These are phyloP conservation scores for Nicotiana noctiflora DNA, from an alignment of 257 asterid genomes.

Conservation along the genomic window DNA sequence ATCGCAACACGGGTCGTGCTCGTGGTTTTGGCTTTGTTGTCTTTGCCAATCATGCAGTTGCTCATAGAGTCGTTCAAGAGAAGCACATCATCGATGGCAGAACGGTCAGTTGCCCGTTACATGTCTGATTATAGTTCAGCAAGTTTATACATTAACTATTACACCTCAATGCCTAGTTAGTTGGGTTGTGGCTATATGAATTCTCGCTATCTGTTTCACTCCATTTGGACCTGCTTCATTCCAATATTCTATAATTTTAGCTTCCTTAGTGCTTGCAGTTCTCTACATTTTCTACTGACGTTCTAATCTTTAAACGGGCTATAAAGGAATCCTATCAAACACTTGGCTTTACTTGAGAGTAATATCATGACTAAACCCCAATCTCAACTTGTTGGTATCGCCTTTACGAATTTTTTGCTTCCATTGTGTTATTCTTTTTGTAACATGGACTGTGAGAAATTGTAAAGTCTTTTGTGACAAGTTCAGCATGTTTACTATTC, in stretches of 20 bases:
- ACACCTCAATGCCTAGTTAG: neutral
- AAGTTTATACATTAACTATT: neutral
- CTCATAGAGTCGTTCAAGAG: constrained; percentile 68
- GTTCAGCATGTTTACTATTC: neutral
- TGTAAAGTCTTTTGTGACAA: neutral
- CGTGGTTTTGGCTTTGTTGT: constrained; percentile 84
- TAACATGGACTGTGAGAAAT: neutral
- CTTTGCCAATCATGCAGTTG: constrained; percentile 58
- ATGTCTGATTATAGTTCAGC: neutral
- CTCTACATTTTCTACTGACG: too few relatives aligned
- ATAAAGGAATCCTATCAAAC: too few relatives aligned
- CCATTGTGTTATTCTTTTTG: neutral
- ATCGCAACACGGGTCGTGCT: constrained; percentile 73
- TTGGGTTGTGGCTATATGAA: neutral
- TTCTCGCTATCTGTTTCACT: neutral
- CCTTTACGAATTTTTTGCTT: neutral
- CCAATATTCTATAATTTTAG: neutral
- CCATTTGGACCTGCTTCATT: neutral
- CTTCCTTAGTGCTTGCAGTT: neutral
- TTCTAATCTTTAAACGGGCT: too few relatives aligned
- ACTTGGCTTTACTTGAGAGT: too few relatives aligned
- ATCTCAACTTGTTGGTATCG: neutral
- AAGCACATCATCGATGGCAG: constrained; percentile 77
- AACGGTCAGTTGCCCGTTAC: constrained; percentile 34
- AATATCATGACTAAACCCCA: too few relatives aligned